Conservation (phyloP, 176 grass and related monocot species). For the Otatea glauca region DNA sequence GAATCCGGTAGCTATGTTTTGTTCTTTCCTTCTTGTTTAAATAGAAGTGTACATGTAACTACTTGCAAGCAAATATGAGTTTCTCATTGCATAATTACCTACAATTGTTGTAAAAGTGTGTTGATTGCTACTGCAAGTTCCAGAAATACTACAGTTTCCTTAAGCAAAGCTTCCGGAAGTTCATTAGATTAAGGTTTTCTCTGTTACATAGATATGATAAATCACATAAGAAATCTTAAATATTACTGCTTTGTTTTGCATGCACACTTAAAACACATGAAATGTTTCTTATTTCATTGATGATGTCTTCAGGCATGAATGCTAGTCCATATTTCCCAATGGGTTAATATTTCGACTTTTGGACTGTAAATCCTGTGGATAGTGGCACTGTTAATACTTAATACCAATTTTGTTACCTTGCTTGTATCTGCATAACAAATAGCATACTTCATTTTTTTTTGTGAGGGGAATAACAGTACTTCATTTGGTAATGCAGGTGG, state of each 20-base stretch:
- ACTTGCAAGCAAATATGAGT: neutral
- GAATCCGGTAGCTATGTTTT: too few species aligned
- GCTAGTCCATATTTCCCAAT: neutral
- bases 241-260: neutral
- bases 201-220: neutral
- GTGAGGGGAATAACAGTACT: neutral
- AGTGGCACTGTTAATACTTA: neutral
- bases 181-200: neutral
- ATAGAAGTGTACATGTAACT: neutral
- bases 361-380: neutral
- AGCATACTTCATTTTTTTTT: constrained; percentile 8
- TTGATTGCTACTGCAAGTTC: constrained; percentile 7
- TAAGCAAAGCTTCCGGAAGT: neutral
- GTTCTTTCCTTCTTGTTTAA: constrained; percentile 5
- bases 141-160: neutral
- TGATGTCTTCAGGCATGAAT: neutral
- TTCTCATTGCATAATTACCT: constrained; percentile 13
- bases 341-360: neutral
- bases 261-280: neutral
- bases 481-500: constrained; percentile 60
- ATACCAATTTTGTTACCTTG: neutral
- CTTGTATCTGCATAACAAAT: constrained; percentile 2
- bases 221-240: neutral
- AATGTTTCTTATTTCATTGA: neutral
- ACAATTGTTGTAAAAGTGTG: neutral